phyloP scores from a whole-genome alignment of 129 eudicot species.

The Heracleum sosnowskyi region DNA sequence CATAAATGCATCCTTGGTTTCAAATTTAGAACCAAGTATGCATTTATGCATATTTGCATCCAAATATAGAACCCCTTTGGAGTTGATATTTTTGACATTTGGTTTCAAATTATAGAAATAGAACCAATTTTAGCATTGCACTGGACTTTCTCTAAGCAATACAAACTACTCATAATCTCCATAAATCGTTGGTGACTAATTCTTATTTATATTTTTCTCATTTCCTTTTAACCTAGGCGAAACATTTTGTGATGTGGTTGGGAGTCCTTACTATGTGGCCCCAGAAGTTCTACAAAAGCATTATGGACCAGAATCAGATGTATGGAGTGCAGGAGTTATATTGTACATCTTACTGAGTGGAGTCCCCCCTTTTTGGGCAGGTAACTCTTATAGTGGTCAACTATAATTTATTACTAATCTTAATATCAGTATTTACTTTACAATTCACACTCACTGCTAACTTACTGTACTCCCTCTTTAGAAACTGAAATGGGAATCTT shows the following conservation, averaged over 20 bases:
- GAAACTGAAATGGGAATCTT: constrained; percentile 94
- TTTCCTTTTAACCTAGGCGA: constrained; percentile 44
- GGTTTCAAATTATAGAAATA: too few species aligned
- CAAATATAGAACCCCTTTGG: too few species aligned
- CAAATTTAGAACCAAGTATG: too few species aligned
- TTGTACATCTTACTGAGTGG: constrained; percentile 84
- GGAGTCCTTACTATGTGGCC: constrained; percentile 95
- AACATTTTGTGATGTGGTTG: constrained; percentile 73
- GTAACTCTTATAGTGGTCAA: constrained; percentile 22
- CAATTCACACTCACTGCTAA: constrained; percentile 6
- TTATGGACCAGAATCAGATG: constrained; percentile 95
- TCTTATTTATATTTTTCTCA: not conserved
- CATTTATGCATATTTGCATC: too few species aligned
- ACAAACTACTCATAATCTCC: not conserved
- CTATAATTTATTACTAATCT: not conserved
- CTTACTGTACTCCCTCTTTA: constrained; percentile 21
- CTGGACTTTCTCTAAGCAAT: too few species aligned
- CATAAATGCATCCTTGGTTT: too few species aligned
- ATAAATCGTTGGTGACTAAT: not conserved
- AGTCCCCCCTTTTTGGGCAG: constrained; percentile 98
- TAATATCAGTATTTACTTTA: not conserved
- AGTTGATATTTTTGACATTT: too few species aligned
- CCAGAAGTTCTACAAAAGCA: constrained; percentile 87
- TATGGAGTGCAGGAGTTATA: constrained; percentile 96
- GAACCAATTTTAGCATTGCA: too few species aligned